phyloP scores from a whole-genome alignment of 257 asterid species.

The Leptodermis oblonga region DNA sequence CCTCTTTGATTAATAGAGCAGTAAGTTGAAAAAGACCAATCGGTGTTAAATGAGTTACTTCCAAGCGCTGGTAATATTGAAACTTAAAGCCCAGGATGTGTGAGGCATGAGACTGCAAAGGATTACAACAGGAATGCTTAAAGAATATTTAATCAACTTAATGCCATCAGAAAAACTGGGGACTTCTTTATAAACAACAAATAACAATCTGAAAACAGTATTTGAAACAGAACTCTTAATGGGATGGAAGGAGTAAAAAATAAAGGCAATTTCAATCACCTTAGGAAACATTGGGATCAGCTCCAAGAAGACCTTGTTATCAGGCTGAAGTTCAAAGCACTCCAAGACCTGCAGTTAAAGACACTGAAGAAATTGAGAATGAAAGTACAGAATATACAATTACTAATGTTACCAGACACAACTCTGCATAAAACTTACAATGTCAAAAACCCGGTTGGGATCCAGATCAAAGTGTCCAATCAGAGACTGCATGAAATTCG shows the following conservation, averaged over 20 bases:
- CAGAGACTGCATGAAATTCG: conserved; percentile 65
- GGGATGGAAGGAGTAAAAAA: not conserved
- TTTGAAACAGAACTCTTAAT: too few relatives aligned
- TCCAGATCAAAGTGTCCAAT: conserved; percentile 99
- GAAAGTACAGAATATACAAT: conserved; percentile 5
- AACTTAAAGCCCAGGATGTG: conserved; percentile 96
- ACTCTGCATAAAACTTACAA: conserved; percentile 54
- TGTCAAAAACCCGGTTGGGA: conserved; percentile 96
- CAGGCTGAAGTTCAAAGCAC: conserved; percentile 93
- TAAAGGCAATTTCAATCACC: conserved; percentile 41
- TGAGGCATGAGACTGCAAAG: conserved; percentile 89
- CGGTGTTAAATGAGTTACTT: conserved; percentile 63
- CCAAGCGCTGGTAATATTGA: conserved; percentile 86
- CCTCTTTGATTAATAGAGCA: conserved; percentile 85
- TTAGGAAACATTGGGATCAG: conserved; percentile 93
- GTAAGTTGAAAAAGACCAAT: conserved; percentile 77
- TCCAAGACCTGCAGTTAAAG: conserved; percentile 61
- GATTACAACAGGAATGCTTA: conserved; percentile 12
- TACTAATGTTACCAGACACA: not conserved
- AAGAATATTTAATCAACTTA: conserved; percentile 4
- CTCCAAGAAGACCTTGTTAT: conserved; percentile 77
- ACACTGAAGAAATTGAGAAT: conserved; percentile 19
- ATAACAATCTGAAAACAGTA: not conserved
- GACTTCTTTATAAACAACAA: not conserved
- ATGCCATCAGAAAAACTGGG: not conserved